Conservation (phyloP, 2,329 filamentous ascomycete genomes). For the Xylaria hypoxylon region DNA sequence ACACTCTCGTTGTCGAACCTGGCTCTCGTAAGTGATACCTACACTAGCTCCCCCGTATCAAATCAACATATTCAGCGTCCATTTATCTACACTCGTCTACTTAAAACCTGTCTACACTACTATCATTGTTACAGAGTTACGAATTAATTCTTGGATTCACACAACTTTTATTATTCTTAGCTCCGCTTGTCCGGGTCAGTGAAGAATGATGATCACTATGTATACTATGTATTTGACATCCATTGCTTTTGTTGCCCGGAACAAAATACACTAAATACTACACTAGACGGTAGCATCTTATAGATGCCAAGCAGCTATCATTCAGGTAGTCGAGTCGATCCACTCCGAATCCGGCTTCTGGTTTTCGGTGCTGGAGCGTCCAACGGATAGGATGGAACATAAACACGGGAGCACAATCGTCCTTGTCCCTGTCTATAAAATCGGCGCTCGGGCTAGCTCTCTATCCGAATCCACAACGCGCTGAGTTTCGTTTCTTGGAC, state of each 20-base stretch:
- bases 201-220: conserved; percentile 5
- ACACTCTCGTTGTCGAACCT: conserved; percentile 1
- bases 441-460: conserved; percentile 1
- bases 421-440: conserved; percentile 16
- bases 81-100: not conserved
- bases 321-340: conserved; percentile 3
- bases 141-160: not conserved
- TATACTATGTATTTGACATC: not conserved
- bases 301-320: conserved; percentile 2
- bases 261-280: not conserved
- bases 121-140: not conserved
- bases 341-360: not conserved
- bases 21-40: conserved; percentile 2
- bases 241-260: not conserved
- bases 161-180: not conserved
- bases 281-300: not conserved
- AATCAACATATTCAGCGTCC: conserved; percentile 1
- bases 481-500: not conserved
- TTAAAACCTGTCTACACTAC: not conserved
- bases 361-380: conserved; percentile 6
- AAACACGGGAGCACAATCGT: not conserved
- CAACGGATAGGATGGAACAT: not conserved
- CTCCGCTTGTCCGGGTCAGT: conserved; percentile 10
- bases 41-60: conserved; percentile 5
- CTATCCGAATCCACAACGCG: conserved; percentile 20